Evolutionary conservation across 495 filamentous ascomycete species (phyloP), one percentile per base, ranked within the genome.

Genomic region (Lophiotrema nucula): DNA sequence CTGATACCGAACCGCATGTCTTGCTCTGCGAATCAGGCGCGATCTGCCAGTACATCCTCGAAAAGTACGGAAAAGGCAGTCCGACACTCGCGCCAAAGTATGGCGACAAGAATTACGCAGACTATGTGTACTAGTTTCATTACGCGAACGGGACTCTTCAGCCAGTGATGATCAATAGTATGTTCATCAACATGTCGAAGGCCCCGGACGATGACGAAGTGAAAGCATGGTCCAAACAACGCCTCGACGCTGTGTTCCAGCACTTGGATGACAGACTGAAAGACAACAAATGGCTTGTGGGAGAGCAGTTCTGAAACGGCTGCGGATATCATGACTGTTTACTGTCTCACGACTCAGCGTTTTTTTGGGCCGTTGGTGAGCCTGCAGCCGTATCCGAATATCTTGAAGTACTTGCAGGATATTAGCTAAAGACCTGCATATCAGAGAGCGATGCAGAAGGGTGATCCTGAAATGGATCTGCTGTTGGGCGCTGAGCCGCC

Each of bases 41-140:
- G 13, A 77, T 77, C 45, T 58, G 73, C 33, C 79, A 85, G 56
- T 83, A 85, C 67, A 78, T 85, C 63, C 61, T 77, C 46, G 67
- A 74, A 47, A 76, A 68, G 27, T 67, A 81, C 61, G 80, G 75
- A 18, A 58, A 71, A 42, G 77, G 76, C 10, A 58, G 60, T 8
- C 62, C 84, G 2, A 61, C 68, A 12, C 44, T 76, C 0, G 49
- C 68, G 0, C 76, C 78, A 1, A 69, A 65, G 10, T 51, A 16
- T 11, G 27, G 26, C 8, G 58, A 76, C n/a, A 70, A 74, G 16
- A 58, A 65, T 16, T 83, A 83, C 54, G 59, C 78, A 2, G 70
- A 79, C 42, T 84, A 79, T 67, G 62, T 84, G 2, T 80, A 79
- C 62, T 85, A 80, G 81, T 77, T 78, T 25, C 79, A 85, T 53